Percentiles rank a stretch among this genome's conserved stretches.
These are phyloP conservation scores for Rhizopogon vulgaris DNA, from an alignment of 768 basidiomycete species.

Conservation along the genomic window DNA sequence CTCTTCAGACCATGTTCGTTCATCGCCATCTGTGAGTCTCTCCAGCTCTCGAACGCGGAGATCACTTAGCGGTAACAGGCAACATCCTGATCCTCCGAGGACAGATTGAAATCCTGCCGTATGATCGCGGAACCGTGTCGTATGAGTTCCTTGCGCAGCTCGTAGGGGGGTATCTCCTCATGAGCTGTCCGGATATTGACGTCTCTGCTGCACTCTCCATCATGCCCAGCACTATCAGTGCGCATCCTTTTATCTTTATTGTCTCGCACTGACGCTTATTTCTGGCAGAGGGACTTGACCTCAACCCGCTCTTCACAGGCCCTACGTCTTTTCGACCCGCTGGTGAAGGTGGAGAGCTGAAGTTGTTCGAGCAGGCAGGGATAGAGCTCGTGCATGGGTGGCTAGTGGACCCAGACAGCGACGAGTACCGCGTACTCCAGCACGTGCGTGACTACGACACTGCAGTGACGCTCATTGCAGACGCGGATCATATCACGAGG, in stretches of 20 bases:
- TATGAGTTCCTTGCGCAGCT: constrained; percentile 83
- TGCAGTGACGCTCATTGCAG: constrained; percentile 68
- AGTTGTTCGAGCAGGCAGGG: constrained; percentile 77
- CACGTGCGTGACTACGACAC: constrained; percentile 64
- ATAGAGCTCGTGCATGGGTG: constrained; percentile 87
- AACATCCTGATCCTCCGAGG: constrained; percentile 88
- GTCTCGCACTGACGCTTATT: too few relatives aligned
- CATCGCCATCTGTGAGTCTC: constrained; percentile 72
- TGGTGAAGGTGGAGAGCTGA: constrained; percentile 67
- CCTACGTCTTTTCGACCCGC: constrained; percentile 61
- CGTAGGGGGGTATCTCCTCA: constrained; percentile 76
- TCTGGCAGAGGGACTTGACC: constrained; percentile 74
- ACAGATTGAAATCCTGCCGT: constrained; percentile 67
- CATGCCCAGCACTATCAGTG: constrained; percentile 67
- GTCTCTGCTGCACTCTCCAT: constrained; percentile 25
- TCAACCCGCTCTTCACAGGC: constrained; percentile 79
- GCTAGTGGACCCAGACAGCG: constrained; percentile 41
- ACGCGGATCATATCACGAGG: constrained; percentile 68
- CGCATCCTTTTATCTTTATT: constrained; percentile 19
- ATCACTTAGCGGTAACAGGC: constrained; percentile 35
- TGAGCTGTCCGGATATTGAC: constrained; percentile 40
- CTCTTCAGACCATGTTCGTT: constrained; percentile 78
- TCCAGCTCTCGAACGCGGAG: background rate
- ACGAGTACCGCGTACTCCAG: constrained; percentile 49
- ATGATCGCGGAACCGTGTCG: constrained; percentile 60